phyloP scores from a whole-genome alignment of 768 basidiomycete species.

The Panus rudis region DNA sequence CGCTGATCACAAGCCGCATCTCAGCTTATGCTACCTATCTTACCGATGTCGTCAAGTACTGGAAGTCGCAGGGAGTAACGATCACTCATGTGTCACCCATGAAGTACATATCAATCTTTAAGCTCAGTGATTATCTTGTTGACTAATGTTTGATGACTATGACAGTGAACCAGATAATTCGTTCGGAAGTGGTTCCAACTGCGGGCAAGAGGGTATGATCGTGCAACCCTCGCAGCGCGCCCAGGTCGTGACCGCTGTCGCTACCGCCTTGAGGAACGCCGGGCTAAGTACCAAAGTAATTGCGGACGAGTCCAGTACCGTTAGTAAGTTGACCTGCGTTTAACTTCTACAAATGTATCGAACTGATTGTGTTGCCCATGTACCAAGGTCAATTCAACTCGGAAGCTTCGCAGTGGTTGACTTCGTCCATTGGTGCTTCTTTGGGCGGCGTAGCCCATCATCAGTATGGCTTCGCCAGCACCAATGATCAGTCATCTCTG shows the following conservation, averaged over 20 bases:
- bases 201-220: conserved; percentile 41
- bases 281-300: conserved; percentile 15
- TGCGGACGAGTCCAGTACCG: conserved; percentile 34
- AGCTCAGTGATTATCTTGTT: too few species aligned
- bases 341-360: too few species aligned
- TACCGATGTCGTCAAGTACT: conserved; percentile 35
- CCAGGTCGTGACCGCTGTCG: conserved; percentile 31
- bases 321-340: too few species aligned
- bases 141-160: too few species aligned
- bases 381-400: conserved; percentile 13
- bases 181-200: conserved; percentile 27
- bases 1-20: conserved; percentile 10
- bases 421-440: conserved; percentile 13
- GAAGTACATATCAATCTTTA: too few species aligned
- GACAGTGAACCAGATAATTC: conserved; percentile 26
- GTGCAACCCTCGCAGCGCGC: conserved; percentile 36
- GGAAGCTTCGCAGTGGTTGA: conserved; percentile 16
- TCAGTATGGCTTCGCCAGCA: conserved; percentile 40
- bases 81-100: conserved; percentile 37
- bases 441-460: conserved; percentile 36
- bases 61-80: conserved; percentile 29
- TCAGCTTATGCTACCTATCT: conserved; percentile 35
- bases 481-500: conserved; percentile 15
- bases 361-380: too few species aligned
- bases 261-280: conserved; percentile 6